phyloP scores from a whole-genome alignment of 2,329 filamentous ascomycete species.

The Atkinsonella texensis region DNA sequence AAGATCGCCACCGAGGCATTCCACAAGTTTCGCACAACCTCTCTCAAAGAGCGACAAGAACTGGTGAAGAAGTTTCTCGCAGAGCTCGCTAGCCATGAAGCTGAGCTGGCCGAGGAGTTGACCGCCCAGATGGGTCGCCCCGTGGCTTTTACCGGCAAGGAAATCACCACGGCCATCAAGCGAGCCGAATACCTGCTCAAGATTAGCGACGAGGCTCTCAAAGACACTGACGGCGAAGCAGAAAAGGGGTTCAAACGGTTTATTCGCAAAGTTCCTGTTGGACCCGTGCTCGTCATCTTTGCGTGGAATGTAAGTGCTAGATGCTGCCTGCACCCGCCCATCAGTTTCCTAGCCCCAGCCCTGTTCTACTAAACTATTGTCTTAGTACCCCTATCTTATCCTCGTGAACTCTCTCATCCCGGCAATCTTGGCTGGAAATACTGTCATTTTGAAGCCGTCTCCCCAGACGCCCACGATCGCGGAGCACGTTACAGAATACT shows the following conservation, averaged over 20 bases:
- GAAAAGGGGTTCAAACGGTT: slow-evolving; percentile 86
- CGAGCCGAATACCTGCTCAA: slow-evolving; percentile 77
- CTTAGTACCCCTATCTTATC: slow-evolving; percentile 84
- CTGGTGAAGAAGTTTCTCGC: slow-evolving; percentile 73
- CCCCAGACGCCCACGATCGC: slow-evolving; percentile 89
- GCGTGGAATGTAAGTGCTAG: slow-evolving; percentile 74
- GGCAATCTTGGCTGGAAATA: slow-evolving; percentile 81
- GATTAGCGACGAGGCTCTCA: slow-evolving; percentile 66
- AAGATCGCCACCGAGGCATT: slow-evolving; percentile 64
- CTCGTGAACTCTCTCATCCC: slow-evolving; percentile 87
- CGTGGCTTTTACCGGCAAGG: slow-evolving; percentile 73
- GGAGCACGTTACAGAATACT: slow-evolving; percentile 69
- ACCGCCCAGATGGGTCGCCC: slow-evolving; percentile 94
- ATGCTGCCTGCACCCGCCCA: background rate
- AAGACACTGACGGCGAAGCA: slow-evolving; percentile 68
- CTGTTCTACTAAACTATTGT: slow-evolving; percentile 4
- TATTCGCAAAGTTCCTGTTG: slow-evolving; percentile 78
- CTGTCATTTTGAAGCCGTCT: slow-evolving; percentile 86
- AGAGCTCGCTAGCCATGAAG: slow-evolving; percentile 56
- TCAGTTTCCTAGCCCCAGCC: background rate
- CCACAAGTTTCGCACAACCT: slow-evolving; percentile 61
- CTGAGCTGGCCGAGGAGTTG: slow-evolving; percentile 72
- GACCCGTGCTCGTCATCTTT: slow-evolving; percentile 80
- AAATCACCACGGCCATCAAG: slow-evolving; percentile 75
- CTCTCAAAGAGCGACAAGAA: slow-evolving; percentile 60